Evolutionary conservation across 257 asterid species (phyloP), one percentile per base, ranked within the genome.

Genomic region (Rubia yunnanensis): DNA sequence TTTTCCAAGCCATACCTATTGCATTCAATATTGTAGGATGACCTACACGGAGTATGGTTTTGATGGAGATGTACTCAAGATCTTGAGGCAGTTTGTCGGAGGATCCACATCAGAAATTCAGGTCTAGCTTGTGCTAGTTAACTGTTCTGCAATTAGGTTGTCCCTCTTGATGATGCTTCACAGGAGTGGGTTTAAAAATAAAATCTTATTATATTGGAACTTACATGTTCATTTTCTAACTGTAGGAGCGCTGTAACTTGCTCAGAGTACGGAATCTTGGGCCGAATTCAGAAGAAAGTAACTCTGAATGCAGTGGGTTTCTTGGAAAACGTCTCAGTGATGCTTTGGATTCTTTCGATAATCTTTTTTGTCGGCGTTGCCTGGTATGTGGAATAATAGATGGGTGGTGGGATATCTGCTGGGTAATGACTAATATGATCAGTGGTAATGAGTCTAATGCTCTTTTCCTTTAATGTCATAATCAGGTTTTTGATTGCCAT

Each of bases 301-400:
- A 73, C 60, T 72, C 77, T 73, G 86, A 72, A 72, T 74, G 69
- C 72, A 72, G 69, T 61, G 61, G 72, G 34, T 72, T 77, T 55
- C 72, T 85, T 74, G 86, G 84, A 68, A 89, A 81, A 74, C 82
- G 92, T 78, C 94, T 94, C 36, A 72, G 76, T 71, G 83, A 88
- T 71, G 95, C 99, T 70, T 79, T 86, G 75, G 95, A 85, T 86
- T 86, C 96, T 65, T 88, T 88, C 60, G 97, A 94, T 84, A 86
- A 81, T 76, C 87, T 90, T 73, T 94, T 94, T 74, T 94, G 99
- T 72, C 97, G 97, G 54, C 96, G 96, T 63, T 94, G 99, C 82
- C 81, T 90, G 96, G 99, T 94, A 86, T 53, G 89, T 66, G 73
- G 30, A 57, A 68, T 70, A 38, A 36, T 18, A n/a, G 55, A 54